phyloP scores from a whole-genome alignment of 2,329 filamentous ascomycete species.

The Fusarium duplospermum region DNA sequence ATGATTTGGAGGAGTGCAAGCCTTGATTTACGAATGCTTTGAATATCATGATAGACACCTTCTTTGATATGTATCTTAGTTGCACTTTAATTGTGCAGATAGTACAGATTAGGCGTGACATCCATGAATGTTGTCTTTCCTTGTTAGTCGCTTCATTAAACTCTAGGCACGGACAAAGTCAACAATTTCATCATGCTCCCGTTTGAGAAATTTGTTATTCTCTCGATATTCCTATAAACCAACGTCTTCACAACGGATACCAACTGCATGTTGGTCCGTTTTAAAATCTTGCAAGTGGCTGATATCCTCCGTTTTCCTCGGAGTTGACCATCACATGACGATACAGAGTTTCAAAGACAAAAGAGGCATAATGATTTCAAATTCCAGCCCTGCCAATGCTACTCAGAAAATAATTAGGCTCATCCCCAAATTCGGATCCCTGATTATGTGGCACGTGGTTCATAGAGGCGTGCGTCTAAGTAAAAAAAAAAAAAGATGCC shows the following conservation, averaged over 20 bases:
- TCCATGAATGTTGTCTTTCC: background rate
- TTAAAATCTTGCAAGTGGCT: background rate
- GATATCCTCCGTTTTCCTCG: background rate
- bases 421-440: background rate
- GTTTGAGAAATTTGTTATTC: background rate
- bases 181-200: background rate
- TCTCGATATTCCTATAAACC: background rate
- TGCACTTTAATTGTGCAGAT: background rate
- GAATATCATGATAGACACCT: background rate
- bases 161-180: background rate
- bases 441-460: background rate
- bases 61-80: background rate
- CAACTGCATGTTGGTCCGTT: background rate
- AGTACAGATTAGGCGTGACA: background rate
- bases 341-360: background rate
- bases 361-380: background rate
- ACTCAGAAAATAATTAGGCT: background rate
- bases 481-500: background rate
- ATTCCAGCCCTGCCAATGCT: background rate
- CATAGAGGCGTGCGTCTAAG: constrained; percentile 17
- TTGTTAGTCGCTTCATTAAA: background rate
- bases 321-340: background rate
- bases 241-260: background rate
- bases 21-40: background rate
- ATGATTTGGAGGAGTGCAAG: background rate